Evolutionary conservation across 208 protist genomes (phyloP), one percentile per base, ranked within the genome.

Genomic region (Naegleria fowleri): DNA sequence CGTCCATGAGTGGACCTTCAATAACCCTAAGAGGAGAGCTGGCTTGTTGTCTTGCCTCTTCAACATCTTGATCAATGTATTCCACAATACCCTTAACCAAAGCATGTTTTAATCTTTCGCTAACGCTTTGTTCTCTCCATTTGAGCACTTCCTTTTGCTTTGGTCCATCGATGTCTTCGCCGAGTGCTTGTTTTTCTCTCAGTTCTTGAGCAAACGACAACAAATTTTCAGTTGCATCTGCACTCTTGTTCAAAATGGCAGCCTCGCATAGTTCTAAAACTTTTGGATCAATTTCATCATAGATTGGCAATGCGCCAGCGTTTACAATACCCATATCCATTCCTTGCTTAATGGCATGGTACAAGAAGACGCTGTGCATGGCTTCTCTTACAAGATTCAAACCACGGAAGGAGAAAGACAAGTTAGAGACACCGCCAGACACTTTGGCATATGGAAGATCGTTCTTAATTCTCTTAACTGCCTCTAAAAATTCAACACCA

Each of bases 241-340:
- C 91, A 25, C 83, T 90, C 40, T 91, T 92, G 94, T 99, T 99
- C 90, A 98, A 96, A 91, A 99, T 96, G n/a, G 95, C 95, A 90
- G 97, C 95, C 93, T 99, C 97, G 87, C 94, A 92, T 4, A 98
- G 93, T 67, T 95, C 90, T 33, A 97, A 94, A 19, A 98, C 93
- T 9, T 97, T 93, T 38, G 94, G 91, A 38, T 93, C 91, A 90
- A 99, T 99, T 92, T 99, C 96, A 89, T 97, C 95, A 94, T 99
- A 99, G 90, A 99, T 94, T 39, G 97, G 97, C 86, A 99, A 92
- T 0, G 93, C 94, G 52, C 97, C 97, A 25, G 97, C 97, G 92
- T 99, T 99, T 36, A 99, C 98, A 90, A 99, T 99, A 90, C 96
- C 98, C 97, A 99, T 98, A 93, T 98, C 97, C 94, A 99, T 98